phyloP scores from a whole-genome alignment of 306 rosid species.

The Comarum palustre region DNA sequence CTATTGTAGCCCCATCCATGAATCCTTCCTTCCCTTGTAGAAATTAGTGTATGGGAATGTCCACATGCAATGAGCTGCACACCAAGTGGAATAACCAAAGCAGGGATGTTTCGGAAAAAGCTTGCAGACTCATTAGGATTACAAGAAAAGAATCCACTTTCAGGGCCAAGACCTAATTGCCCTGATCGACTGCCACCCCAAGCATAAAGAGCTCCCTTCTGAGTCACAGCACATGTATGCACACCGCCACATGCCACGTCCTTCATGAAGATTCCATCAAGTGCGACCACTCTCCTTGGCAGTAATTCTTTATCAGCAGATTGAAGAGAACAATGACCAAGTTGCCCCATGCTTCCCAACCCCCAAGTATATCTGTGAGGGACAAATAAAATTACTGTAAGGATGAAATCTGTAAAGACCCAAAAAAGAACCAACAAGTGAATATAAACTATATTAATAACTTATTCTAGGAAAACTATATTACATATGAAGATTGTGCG shows the following conservation, averaged over 20 bases:
- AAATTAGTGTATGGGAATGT: constrained; percentile 79
- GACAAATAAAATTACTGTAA: constrained; percentile 27
- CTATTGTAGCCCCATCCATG: constrained; percentile 97
- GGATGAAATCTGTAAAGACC: constrained; percentile 8
- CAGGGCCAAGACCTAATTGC: constrained; percentile 91
- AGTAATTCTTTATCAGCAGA: constrained; percentile 75
- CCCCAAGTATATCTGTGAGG: constrained; percentile 88
- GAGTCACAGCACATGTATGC: constrained; percentile 78
- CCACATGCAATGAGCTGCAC: constrained; percentile 87
- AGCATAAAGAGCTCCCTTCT: constrained; percentile 77
- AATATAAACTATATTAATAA: not conserved
- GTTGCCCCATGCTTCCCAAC: constrained; percentile 90
- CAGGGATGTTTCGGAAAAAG: constrained; percentile 71
- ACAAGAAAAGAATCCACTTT: constrained; percentile 75
- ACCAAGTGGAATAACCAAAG: constrained; percentile 68
- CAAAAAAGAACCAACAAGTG: not conserved
- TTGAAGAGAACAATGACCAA: constrained; percentile 94
- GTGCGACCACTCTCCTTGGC: constrained; percentile 87
- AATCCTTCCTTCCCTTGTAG: constrained; percentile 71
- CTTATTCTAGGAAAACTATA: not conserved
- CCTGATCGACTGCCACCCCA: constrained; percentile 97
- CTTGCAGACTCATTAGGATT: constrained; percentile 50
- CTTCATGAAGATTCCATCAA: constrained; percentile 57
- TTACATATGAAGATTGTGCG: not conserved
- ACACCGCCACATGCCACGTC: constrained; percentile 84